These are phyloP conservation scores for Alternaria sp. DNA, from an alignment of 2,329 filamentous ascomycete genomes.

Conservation along the genomic window DNA sequence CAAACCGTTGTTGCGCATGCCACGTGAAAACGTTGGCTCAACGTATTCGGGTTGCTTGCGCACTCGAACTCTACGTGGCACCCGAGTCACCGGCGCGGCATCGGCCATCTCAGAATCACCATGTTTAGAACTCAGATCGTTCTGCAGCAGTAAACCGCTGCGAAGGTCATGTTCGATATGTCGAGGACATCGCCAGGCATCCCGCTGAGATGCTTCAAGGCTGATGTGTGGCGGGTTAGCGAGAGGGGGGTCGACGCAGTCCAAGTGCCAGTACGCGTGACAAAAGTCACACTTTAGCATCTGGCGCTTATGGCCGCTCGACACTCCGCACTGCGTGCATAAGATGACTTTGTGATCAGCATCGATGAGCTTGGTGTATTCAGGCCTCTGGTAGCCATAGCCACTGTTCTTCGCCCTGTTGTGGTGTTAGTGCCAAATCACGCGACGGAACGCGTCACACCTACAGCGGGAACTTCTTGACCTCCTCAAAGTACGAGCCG, in stretches of 20 bases:
- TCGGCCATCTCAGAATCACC: constrained; percentile 44
- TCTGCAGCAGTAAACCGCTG: constrained; percentile 44
- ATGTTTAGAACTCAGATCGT: constrained; percentile 43
- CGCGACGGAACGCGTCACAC: constrained; percentile 48
- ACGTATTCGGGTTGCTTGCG: constrained; percentile 60
- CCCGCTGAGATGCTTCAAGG: constrained; percentile 63
- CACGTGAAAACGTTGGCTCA: constrained; percentile 64
- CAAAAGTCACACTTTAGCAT: constrained; percentile 91
- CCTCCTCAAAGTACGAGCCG: constrained; percentile 80
- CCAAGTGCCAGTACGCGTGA: constrained; percentile 84
- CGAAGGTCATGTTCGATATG: constrained; percentile 80
- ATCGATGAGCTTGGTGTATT: constrained; percentile 71
- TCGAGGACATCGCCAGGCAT: constrained; percentile 86
- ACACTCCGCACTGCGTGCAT: constrained; percentile 77
- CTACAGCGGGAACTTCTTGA: constrained; percentile 66
- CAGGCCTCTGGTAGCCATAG: constrained; percentile 53
- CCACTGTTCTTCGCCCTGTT: constrained; percentile 51
- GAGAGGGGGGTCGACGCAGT: constrained; percentile 86
- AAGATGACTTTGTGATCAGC: constrained; percentile 76
- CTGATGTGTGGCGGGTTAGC: constrained; percentile 73
- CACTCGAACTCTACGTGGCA: constrained; percentile 57
- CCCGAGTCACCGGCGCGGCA: constrained; percentile 36
- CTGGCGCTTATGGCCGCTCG: constrained; percentile 69
- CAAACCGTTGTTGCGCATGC: constrained; percentile 63
- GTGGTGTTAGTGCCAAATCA: constrained; percentile 39